A percentile compares a stretch with the other conserved stretches of the same genome.
Conservation (phyloP, 2,329 filamentous ascomycete genomes). For the Sarocladium kiliense region DNA sequence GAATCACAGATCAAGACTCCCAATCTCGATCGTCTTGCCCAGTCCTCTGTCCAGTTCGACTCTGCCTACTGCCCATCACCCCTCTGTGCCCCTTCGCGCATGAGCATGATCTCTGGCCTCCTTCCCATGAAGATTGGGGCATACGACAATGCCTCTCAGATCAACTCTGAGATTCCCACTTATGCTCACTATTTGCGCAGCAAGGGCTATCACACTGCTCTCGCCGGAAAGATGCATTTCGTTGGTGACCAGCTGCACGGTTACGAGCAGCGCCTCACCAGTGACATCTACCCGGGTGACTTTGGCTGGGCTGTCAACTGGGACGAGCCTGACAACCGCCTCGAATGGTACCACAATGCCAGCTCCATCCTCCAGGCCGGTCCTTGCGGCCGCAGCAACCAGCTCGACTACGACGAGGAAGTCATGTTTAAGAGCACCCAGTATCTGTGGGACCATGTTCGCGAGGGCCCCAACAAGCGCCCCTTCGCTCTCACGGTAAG, state of each 20-base stretch:
- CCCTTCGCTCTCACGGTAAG: slow-evolving; percentile 77
- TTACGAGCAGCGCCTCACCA: slow-evolving; percentile 88
- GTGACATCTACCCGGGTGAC: slow-evolving; percentile 91
- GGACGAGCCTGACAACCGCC: slow-evolving; percentile 79
- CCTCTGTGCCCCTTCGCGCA: slow-evolving; percentile 85
- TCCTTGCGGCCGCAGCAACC: slow-evolving; percentile 84
- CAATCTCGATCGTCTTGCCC: slow-evolving; percentile 77
- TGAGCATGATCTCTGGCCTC: slow-evolving; percentile 91
- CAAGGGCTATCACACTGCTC: slow-evolving; percentile 81
- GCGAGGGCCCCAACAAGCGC: slow-evolving; percentile 65
- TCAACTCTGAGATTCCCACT: slow-evolving; percentile 79
- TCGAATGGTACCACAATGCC: slow-evolving; percentile 97
- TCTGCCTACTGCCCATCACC: slow-evolving; percentile 93
- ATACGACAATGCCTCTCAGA: slow-evolving; percentile 85
- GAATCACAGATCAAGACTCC: slow-evolving; percentile 88
- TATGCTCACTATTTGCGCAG: slow-evolving; percentile 87
- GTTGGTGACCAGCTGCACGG: slow-evolving; percentile 92
- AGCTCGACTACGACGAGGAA: slow-evolving; percentile 93
- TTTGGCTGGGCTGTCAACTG: slow-evolving; percentile 95
- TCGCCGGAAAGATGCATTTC: slow-evolving; percentile 98
- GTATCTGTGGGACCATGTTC: slow-evolving; percentile 85
- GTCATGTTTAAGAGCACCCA: slow-evolving; percentile 89
- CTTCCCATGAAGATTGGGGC: slow-evolving; percentile 87
- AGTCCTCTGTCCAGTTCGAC: slow-evolving; percentile 81
- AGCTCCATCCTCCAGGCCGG: slow-evolving; percentile 89